Base-by-base conservation (phyloP, 441 rosid genomes). In the Populus hybrid region DNA sequence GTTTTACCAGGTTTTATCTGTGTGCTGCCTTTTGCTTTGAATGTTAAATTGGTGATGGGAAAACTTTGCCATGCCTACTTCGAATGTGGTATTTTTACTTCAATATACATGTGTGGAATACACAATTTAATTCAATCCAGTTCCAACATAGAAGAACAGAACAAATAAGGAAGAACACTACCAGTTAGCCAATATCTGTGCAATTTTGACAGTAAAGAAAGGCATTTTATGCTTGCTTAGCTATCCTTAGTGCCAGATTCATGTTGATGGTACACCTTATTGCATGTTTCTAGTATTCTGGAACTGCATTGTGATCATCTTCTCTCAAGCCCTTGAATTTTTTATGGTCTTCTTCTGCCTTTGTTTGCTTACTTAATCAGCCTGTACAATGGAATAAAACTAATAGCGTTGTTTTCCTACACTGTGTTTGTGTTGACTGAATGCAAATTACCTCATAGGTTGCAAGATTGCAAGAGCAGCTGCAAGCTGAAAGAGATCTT, bases 401-500 rank as follows among this genome's bases (percentile, higher is more conserved):
- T 36, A 10, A 10, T 30, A 10, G 30, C 8, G 21, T 36, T 24
- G 50, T 28, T 12, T 6, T n/a, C 26, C 9, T 65, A 16, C n/a
- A 54, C 2, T 71, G 66, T 10, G 67, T 42, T 28, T 69, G 66
- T 18, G 67, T 42, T 28, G 67, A 50, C 66, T 79, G 42, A 79
- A 65, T 74, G 77, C 79, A 73, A 71, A 77, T 88, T 78, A 81
- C 73, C 78, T 8, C 83, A 76, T 73, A 95, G 98, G 97, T 95
- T 28, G 87, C 97, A 74, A 89, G 99, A 86, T 87, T 96, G 85
- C 99, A 94, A 90, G 99, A 96, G 88, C 99, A 96, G 87, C 87
- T 96, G 87, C 98, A 96, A 89, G 99, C 99, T 10, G 98, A 96
- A 85, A 90, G 99, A 84, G 99, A 96, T 88, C 97, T 96, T 81